Base-by-base conservation (phyloP, 352 stramenopile genomes). In the Phytophthora lateralis region DNA sequence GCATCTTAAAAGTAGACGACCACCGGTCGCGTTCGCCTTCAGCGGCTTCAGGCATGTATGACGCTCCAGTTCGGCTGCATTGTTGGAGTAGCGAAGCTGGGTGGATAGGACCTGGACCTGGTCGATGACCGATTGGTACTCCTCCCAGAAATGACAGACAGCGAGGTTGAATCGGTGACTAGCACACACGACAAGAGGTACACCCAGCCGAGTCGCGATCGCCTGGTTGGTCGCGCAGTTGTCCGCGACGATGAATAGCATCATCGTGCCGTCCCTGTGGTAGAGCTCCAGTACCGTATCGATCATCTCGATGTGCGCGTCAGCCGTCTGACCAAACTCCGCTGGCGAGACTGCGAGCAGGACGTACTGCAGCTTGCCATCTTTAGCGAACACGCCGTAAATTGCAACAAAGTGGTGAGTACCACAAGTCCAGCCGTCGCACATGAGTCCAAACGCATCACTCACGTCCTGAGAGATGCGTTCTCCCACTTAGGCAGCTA, bases 141-240 rank as follows among this genome's bases (percentile, higher is more conserved):
- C 24, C 7, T 35, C 8, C 0, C 51, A 14, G 8, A 32, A 63
- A 0, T 32, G 38, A 12, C 32, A 50, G 2, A 51, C 45, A 4
- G 17, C 45, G 0, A 50, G 12, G 14, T 62, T 62, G 20, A 62
- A 43, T 2, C 55, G 32, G 12, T 62, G 45, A 17, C 26, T 49
- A 14, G 44, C 46, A 3, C 55, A 63, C 1, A 35, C 55, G n/a
- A 63, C 18, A 2, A 48, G 39, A 24, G 46, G 29, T 1, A 53
- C 18, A 1, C 6, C 21, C 6, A 64, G 27, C 5, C 48, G 39
- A 30, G 15, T 63, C 3, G 45, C 35, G 21, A 55, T 51, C 0
- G 55, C 17, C 10, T 41, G 45, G 32, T 55, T 63, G 2, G 55
- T 63, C 0, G 55, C 29, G 12, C 55, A 63, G 26, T 45, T 55